Base-by-base conservation (phyloP, 495 filamentous ascomycete species). In the Massariosphaeria phaeospora region DNA sequence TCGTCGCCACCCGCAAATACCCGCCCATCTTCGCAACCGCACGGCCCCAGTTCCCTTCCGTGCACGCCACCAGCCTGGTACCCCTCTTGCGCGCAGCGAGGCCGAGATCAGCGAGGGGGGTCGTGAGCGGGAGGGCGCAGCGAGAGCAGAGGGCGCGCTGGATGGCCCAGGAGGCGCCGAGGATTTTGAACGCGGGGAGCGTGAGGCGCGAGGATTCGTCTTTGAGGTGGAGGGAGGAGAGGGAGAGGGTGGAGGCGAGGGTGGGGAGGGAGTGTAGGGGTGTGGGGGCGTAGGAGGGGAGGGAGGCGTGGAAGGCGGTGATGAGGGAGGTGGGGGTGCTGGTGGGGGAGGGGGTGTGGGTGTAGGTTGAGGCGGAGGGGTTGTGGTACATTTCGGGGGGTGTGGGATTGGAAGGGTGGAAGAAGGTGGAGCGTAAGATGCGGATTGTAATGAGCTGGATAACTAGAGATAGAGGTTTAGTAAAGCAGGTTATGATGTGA, bases 131-230 rank as follows among this genome's bases (percentile, higher is more conserved):
- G 2, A 81, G 61, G 1, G 59, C 65, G 13, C 80, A 64, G 4
- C 70, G 53, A 0, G 66, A 53, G 1, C 67, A 64, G 4, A 88
- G 47, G 5, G 81, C 79, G 30, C 76, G 76, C 57, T 79, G 82
- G 39, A 75, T 72, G 0, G 77, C 83, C 84, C 83, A 91, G n/a
- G 82, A 84, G 0, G 86, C 85, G 8, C 85, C 86, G 0, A 88
- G 76, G 33, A 86, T 82, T 65, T 90, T 90, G 75, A 88, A 89
- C 0, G 84, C 76, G 0, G 85, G 83, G 1, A 91, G 76, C 1
- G 83, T 68, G 30, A 70, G 67, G 10, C 71, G 62, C 21, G 40
- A 43, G 13, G 62, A 66, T 52, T 74, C 72, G 48, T 73, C 71
- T 58, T 74, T 74, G 31, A 74, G 4, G 40, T 69, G 70, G 35